Evolutionary conservation across 202 grass and related monocot species (phyloP), one percentile per base, ranked within the genome.

Genomic region (Hordeum pubiflorum): DNA sequence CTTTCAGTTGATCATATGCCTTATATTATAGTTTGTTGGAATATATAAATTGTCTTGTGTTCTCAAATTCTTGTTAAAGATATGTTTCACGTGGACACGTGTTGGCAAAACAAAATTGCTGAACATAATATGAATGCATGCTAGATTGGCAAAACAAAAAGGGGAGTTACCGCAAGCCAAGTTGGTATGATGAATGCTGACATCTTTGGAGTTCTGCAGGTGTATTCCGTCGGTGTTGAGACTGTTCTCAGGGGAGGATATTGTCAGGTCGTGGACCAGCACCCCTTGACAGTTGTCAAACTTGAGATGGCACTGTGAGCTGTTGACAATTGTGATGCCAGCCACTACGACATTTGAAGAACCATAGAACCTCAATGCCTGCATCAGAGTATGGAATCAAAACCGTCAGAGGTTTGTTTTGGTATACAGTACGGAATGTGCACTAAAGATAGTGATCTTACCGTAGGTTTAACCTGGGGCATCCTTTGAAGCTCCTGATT

Each of bases 221-320:
- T 99, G 97, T 86, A 99, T 99, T 41, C 97, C 97, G 11, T 99
- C 97, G 4, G 97, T 99, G 89, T 96, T 99, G 71, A 90, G 81
- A 75, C 97, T 99, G 71, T 89, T 63, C n/a, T 89, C 89, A 15
- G 92, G 92, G 39, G 97, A 96, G 58, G 89, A 91, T 88, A 99
- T 89, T 64, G 84, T 99, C 78, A 99, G 39, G 70, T 93, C 90
- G 50, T 91, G 88, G 74, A 99, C 89, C 82, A 86, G 66, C 8
- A 99, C 97, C 55, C 66, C 93, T 89, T 96, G 90, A 81, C 92
- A 99, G 46, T 79, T 89, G 83, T 96, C 91, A 4, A 99, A 99
- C 89, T 99, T 99, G 50, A 99, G 90, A 69, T 99, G 96, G 89
- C 96, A 99, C 55, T 99, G 92, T 31, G 87, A 94, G 66, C 96